These are phyloP conservation scores for Crucibulum laeve DNA, from an alignment of 768 basidiomycete species.

Conservation along the genomic window DNA sequence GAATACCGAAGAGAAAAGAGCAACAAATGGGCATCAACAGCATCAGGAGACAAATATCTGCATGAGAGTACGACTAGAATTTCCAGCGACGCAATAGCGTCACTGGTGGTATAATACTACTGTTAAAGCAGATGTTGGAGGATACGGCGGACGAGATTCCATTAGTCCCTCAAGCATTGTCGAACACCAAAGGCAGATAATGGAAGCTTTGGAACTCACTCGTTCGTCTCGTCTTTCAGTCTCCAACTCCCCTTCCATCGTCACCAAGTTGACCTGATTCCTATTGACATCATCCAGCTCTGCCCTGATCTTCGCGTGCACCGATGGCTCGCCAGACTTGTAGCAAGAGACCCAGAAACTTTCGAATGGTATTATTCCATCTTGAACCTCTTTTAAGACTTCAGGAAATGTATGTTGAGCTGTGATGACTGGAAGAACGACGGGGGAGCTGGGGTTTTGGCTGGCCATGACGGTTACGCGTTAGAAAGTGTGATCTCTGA, in stretches of 20 bases:
- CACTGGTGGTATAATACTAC: too few relatives aligned
- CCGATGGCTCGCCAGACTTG: slow-evolving; percentile 41
- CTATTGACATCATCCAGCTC: slow-evolving; percentile 50
- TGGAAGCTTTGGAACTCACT: slow-evolving; percentile 24
- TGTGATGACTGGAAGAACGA: slow-evolving; percentile 46
- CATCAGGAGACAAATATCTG: too few relatives aligned
- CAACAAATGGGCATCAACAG: too few relatives aligned
- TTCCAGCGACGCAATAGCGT: too few relatives aligned
- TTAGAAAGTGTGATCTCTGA: too few relatives aligned
- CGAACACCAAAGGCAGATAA: slow-evolving; percentile 1
- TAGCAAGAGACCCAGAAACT: slow-evolving; percentile 78
- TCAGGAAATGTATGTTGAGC: slow-evolving; percentile 57
- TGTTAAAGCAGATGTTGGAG: too few relatives aligned
- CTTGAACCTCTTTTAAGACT: slow-evolving; percentile 60
- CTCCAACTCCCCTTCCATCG: slow-evolving; percentile 45
- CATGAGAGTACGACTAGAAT: too few relatives aligned
- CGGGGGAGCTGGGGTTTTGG: neutral
- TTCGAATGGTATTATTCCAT: slow-evolving; percentile 52
- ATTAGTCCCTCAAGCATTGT: too few relatives aligned
- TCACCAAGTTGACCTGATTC: slow-evolving; percentile 38
- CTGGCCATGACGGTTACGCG: too few relatives aligned
- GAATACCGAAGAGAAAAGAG: neutral
- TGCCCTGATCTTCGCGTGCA: slow-evolving; percentile 62
- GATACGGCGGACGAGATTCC: too few relatives aligned
- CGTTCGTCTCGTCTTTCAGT: slow-evolving; percentile 21